These are phyloP conservation scores for Glaciozyma antarctica DNA, from an alignment of 768 basidiomycete species.

Conservation along the genomic window DNA sequence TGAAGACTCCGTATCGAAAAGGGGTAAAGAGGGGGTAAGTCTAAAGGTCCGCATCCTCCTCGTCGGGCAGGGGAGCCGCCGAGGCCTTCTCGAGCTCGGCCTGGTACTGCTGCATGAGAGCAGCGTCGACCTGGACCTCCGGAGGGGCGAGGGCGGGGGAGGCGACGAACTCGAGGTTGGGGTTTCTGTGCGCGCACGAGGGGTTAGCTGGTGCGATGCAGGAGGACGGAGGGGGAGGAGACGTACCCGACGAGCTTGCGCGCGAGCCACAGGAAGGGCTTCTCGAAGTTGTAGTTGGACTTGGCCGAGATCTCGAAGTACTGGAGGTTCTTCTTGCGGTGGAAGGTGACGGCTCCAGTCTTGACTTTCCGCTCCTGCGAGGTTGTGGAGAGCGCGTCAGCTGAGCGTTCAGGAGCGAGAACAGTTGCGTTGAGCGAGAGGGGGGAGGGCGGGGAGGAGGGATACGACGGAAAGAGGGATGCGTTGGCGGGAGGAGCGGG, in stretches of 20 bases:
- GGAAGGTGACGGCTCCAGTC: slow-evolving; percentile 96
- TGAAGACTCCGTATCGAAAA: not conserved
- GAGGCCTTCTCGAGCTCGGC: slow-evolving; percentile 75
- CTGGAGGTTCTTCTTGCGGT: slow-evolving; percentile 98
- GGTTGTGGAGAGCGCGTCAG: not conserved
- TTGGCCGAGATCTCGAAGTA: slow-evolving; percentile 99
- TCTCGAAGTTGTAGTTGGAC: slow-evolving; percentile 99
- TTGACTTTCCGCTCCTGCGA: slow-evolving; percentile 96
- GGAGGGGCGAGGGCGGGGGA: slow-evolving; percentile 82
- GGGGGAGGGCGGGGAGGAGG: no score
- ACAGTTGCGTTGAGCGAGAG: no score
- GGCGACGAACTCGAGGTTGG: slow-evolving; percentile 84
- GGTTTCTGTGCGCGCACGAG: slow-evolving; percentile 50
- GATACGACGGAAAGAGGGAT: not conserved
- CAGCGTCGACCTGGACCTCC: slow-evolving; percentile 72
- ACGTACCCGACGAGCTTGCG: slow-evolving; percentile 22
- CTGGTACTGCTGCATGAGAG: slow-evolving; percentile 69
- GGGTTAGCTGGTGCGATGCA: slow-evolving; percentile 2
- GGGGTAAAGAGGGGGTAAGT: not conserved
- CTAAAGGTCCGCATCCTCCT: slow-evolving; percentile 68
- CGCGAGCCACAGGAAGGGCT: slow-evolving; percentile 85
- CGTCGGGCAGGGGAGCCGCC: slow-evolving; percentile 88
- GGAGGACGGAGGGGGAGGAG: not conserved
- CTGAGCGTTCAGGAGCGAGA: not conserved
- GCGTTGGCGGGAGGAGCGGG: not conserved